These are phyloP conservation scores for Nakaseomyces delphensis DNA, from an alignment of 1,139 yeast genomes.

Conservation along the genomic window DNA sequence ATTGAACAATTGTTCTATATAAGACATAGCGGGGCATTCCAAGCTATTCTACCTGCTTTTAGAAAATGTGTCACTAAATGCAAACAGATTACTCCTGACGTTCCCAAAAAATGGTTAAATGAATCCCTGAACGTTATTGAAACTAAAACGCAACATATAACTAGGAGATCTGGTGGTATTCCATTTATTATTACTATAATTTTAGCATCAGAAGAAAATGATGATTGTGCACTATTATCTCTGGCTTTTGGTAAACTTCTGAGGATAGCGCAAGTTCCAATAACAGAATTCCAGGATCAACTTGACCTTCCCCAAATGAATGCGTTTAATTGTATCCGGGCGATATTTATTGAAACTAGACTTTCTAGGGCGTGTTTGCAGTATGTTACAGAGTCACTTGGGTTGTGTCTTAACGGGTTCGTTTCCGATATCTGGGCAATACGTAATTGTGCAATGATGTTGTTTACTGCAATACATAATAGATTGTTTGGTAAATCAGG, in stretches of 20 bases:
- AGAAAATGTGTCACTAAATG: conserved; percentile 53
- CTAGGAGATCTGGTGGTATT: conserved; percentile 86
- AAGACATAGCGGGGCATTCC: conserved; percentile 85
- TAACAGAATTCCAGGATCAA: conserved; percentile 42
- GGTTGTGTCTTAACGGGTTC: conserved; percentile 54
- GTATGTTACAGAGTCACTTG: conserved; percentile 50
- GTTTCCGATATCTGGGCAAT: conserved; percentile 70
- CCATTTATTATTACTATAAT: conserved; percentile 73
- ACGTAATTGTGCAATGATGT: conserved; percentile 87
- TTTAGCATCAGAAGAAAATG: conserved; percentile 44
- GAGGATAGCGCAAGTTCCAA: conserved; percentile 44
- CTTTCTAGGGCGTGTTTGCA: conserved; percentile 46
- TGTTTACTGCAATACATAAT: conserved; percentile 74
- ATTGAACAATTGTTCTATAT: conserved; percentile 62
- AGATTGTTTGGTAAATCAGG: conserved; percentile 60
- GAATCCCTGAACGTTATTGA: conserved; percentile 46
- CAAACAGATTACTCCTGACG: conserved; percentile 30
- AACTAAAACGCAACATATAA: conserved; percentile 55
- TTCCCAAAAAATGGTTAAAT: conserved; percentile 49
- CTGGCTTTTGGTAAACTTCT: conserved; percentile 45
- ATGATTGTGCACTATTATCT: conserved; percentile 34
- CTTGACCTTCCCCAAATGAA: conserved; percentile 85
- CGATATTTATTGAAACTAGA: conserved; percentile 61
- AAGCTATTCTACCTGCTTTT: conserved; percentile 77
- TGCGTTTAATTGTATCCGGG: conserved; percentile 77